Conservation (phyloP, 2,329 filamentous ascomycete species). For the Aspergillus sp. region DNA sequence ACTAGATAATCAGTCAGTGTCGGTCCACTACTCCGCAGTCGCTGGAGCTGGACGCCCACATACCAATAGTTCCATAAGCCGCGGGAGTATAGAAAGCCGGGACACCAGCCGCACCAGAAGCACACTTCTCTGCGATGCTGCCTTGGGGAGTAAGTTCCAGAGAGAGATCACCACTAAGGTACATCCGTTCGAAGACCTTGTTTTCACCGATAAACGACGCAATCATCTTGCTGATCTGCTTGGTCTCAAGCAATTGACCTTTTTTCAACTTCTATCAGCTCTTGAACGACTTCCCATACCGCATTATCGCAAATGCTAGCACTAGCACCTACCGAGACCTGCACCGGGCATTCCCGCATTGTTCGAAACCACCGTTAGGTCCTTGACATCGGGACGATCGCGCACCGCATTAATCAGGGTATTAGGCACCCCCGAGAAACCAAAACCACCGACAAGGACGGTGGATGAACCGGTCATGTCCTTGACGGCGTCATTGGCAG, state of each 20-base stretch:
- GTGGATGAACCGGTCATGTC: slow-evolving; percentile 63
- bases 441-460: slow-evolving; percentile 69
- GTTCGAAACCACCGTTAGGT: slow-evolving; percentile 73
- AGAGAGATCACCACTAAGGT: slow-evolving; percentile 72
- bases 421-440: slow-evolving; percentile 54
- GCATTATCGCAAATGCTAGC: not conserved
- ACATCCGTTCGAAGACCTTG: slow-evolving; percentile 82
- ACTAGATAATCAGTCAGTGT: slow-evolving; percentile 27
- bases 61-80: slow-evolving; percentile 63
- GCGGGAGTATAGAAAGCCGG: slow-evolving; percentile 81
- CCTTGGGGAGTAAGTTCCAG: slow-evolving; percentile 86
- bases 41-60: slow-evolving; percentile 1
- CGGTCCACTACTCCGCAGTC: not conserved
- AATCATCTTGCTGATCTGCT: slow-evolving; percentile 67
- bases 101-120: slow-evolving; percentile 75
- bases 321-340: slow-evolving; percentile 52
- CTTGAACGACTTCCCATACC: not conserved
- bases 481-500: slow-evolving; percentile 62
- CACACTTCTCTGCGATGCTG: slow-evolving; percentile 77
- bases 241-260: slow-evolving; percentile 60
- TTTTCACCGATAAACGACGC: slow-evolving; percentile 71
- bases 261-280: not conserved
- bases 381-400: slow-evolving; percentile 46
- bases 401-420: slow-evolving; percentile 56
- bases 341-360: slow-evolving; percentile 66